phyloP scores from a whole-genome alignment of 495 filamentous ascomycete species.

The Neurospora hispaniola region DNA sequence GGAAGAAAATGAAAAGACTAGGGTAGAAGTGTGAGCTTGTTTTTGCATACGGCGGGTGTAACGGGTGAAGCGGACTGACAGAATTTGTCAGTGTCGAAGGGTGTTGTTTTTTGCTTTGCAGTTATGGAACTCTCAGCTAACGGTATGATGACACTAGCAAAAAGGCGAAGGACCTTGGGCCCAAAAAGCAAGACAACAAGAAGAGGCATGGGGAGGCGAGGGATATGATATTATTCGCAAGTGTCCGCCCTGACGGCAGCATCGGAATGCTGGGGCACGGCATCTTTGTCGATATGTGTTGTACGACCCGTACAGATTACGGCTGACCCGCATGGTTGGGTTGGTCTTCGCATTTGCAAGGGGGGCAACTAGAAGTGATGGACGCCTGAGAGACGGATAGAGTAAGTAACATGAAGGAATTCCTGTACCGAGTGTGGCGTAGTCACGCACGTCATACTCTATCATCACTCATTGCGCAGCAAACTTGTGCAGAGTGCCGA shows the following conservation, averaged over 20 bases:
- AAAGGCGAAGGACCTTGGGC: neutral
- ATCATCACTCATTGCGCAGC: neutral
- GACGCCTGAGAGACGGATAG: slow-evolving; percentile 4
- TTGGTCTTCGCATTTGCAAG: neutral
- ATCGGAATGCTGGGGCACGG: neutral
- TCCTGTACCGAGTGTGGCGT: slow-evolving; percentile 17
- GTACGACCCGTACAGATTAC: slow-evolving; percentile 6
- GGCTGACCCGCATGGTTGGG: slow-evolving; percentile 3
- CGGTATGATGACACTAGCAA: slow-evolving; percentile 3
- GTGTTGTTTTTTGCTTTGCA: neutral
- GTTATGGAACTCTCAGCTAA: slow-evolving; percentile 1
- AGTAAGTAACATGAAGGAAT: neutral
- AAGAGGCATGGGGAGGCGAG: neutral
- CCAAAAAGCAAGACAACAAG: neutral
- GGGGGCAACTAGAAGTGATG: neutral
- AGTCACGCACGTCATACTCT: slow-evolving; percentile 10
- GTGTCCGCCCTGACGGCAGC: slow-evolving; percentile 5
- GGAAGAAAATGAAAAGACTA: neutral
- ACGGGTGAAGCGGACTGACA: neutral
- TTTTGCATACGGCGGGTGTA: slow-evolving; percentile 7
- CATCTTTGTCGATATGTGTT: slow-evolving; percentile 5
- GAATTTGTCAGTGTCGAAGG: slow-evolving; percentile 4
- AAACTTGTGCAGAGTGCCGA: neutral
- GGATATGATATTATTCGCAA: slow-evolving; percentile 3
- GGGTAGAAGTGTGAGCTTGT: slow-evolving; percentile 2